Conservation (phyloP, 371 early-diverging fungal genomes). For the Racocetra persica region DNA sequence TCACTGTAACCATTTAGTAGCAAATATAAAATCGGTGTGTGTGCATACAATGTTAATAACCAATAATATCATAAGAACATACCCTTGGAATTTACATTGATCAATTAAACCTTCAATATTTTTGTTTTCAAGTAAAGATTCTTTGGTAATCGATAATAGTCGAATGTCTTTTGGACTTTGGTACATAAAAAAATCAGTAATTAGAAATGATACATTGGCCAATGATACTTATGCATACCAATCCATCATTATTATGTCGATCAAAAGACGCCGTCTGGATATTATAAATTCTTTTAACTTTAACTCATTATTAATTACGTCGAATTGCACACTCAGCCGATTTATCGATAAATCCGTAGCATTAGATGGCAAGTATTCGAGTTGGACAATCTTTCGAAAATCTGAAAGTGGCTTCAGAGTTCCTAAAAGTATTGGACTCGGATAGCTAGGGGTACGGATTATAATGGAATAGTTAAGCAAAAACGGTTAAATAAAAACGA, state of each 20-base stretch:
- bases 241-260: constrained; percentile 34
- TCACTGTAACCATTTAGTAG: not conserved
- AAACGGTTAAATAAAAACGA: not conserved
- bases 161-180: constrained; percentile 22
- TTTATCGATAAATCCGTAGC: not conserved
- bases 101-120: not conserved
- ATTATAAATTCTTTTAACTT: not conserved
- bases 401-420: not conserved
- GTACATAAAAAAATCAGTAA: not conserved
- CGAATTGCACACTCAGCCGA: constrained; percentile 6
- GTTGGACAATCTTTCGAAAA: constrained; percentile 15
- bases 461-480: not conserved
- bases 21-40: not conserved
- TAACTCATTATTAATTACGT: constrained; percentile 1
- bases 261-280: constrained; percentile 2
- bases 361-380: constrained; percentile 20
- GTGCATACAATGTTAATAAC: not conserved
- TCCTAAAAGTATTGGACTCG: not conserved
- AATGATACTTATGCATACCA: not conserved
- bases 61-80: not conserved
- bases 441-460: constrained; percentile 3
- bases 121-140: not conserved
- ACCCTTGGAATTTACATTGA: constrained; percentile 15
- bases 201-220: not conserved
- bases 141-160: not conserved